Conservation (phyloP, 192 early-diverging fungal species). For the Backusella circina region DNA sequence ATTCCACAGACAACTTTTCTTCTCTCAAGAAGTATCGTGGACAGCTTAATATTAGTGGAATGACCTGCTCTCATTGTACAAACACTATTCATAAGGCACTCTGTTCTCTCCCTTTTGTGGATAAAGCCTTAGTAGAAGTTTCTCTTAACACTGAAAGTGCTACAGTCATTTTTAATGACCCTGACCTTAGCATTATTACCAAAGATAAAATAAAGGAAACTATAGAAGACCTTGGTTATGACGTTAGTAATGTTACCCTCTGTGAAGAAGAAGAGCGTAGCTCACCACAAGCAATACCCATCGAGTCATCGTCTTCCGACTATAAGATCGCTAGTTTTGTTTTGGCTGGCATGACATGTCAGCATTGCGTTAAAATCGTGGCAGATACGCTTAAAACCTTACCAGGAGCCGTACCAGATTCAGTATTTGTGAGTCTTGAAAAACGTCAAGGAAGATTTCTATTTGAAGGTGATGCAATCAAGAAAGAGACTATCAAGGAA, state of each 20-base stretch:
- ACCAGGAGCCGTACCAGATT: slow-evolving; percentile 46
- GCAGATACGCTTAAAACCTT: slow-evolving; percentile 45
- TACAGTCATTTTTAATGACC: not conserved
- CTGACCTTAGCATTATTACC: not conserved
- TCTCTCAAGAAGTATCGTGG: not conserved
- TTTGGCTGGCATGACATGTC: slow-evolving; percentile 83
- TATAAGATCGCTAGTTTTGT: not conserved
- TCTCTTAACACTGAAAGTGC: slow-evolving; percentile 9
- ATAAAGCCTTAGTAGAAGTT: slow-evolving; percentile 5
- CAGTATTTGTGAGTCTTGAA: slow-evolving; percentile 68
- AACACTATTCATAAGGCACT: slow-evolving; percentile 15
- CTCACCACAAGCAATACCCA: not conserved
- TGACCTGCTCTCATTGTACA: slow-evolving; percentile 32
- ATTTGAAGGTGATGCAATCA: slow-evolving; percentile 28
- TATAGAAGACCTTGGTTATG: slow-evolving; percentile 25
- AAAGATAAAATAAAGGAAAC: not conserved
- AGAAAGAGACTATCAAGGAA: slow-evolving; percentile 37
- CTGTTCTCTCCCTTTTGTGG: not conserved
- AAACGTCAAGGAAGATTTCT: slow-evolving; percentile 56
- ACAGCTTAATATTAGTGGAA: slow-evolving; percentile 23
- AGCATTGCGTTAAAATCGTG: slow-evolving; percentile 76
- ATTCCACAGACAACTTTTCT: not conserved
- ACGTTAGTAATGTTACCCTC: not conserved
- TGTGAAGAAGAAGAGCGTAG: not conserved
- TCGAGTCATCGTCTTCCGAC: not conserved